These are phyloP conservation scores for Cystobasidium ongulense DNA, from an alignment of 768 basidiomycete genomes.

Conservation along the genomic window DNA sequence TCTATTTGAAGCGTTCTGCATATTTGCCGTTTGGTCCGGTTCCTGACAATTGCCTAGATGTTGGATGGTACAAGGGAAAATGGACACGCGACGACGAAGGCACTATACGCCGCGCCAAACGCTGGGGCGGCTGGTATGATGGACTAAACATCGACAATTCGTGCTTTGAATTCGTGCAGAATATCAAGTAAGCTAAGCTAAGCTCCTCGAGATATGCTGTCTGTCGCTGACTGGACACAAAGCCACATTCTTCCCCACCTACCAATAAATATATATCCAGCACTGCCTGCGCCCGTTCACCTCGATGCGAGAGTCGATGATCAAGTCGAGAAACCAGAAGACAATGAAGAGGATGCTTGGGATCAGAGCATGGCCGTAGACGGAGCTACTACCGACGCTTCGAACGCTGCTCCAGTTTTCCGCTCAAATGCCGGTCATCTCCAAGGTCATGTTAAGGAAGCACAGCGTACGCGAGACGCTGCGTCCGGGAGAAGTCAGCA, in stretches of 20 bases:
- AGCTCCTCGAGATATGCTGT: neutral
- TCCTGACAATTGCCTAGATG: slow-evolving; percentile 8
- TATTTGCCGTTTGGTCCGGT: slow-evolving; percentile 27
- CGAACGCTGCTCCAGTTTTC: neutral
- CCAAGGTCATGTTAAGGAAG: neutral
- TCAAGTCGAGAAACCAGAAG: neutral
- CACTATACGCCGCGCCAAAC: neutral
- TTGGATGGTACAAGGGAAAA: slow-evolving; percentile 28
- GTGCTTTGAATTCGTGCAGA: neutral
- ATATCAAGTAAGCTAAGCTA: neutral
- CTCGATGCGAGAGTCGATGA: neutral
- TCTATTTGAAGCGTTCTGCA: neutral
- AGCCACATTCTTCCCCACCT: slow-evolving; percentile 21
- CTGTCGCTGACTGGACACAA: neutral
- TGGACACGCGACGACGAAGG: neutral
- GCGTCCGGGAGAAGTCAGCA: neutral
- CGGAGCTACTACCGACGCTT: neutral
- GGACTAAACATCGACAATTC: neutral
- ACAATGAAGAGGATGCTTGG: neutral
- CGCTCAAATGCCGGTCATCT: slow-evolving; percentile 2
- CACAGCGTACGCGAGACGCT: neutral
- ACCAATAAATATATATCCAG: slow-evolving; percentile 3
- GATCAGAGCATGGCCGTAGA: neutral
- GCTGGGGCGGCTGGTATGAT: slow-evolving; percentile 38
- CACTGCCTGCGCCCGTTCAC: neutral